These are phyloP conservation scores for Phytophthora litchii DNA, from an alignment of 352 stramenopile species.

Conservation along the genomic window DNA sequence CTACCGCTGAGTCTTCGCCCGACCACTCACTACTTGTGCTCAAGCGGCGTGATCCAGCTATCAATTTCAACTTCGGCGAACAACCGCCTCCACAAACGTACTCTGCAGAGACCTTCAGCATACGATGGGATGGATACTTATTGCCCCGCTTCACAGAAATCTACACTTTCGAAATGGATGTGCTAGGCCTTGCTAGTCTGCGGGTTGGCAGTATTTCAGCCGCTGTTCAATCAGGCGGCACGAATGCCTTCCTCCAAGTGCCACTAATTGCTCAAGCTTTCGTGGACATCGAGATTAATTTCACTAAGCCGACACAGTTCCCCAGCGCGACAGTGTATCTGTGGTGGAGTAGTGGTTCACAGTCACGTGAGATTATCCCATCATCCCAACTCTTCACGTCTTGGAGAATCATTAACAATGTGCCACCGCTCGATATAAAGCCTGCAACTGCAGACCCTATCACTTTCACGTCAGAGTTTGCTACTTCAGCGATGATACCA, in stretches of 20 bases:
- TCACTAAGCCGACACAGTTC: slow-evolving; percentile 44
- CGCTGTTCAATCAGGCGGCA: slow-evolving; percentile 7
- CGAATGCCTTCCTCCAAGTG: slow-evolving; percentile 16
- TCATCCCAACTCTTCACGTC: slow-evolving; percentile 51
- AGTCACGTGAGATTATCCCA: slow-evolving; percentile 47
- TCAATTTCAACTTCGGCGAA: slow-evolving; percentile 62
- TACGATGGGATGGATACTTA: slow-evolving; percentile 62
- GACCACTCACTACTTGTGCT: slow-evolving; percentile 23
- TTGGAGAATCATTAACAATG: slow-evolving; percentile 64
- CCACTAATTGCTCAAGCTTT: slow-evolving; percentile 44
- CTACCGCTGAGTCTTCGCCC: slow-evolving; percentile 22
- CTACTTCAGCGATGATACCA: not conserved
- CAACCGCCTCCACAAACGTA: slow-evolving; percentile 38
- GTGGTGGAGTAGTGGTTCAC: slow-evolving; percentile 63
- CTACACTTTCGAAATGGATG: slow-evolving; percentile 56
- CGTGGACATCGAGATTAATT: slow-evolving; percentile 54
- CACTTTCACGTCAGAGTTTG: slow-evolving; percentile 51
- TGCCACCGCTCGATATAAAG: slow-evolving; percentile 49
- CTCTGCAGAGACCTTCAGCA: slow-evolving; percentile 56
- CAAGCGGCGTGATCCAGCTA: slow-evolving; percentile 36
- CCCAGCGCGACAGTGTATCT: slow-evolving; percentile 46
- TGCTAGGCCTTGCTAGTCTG: slow-evolving; percentile 43
- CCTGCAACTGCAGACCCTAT: slow-evolving; percentile 34
- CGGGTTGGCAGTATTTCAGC: slow-evolving; percentile 26
- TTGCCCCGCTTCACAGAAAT: slow-evolving; percentile 54